phyloP scores from a whole-genome alignment of 2,329 filamentous ascomycete species.

The Fusarium sp. region DNA sequence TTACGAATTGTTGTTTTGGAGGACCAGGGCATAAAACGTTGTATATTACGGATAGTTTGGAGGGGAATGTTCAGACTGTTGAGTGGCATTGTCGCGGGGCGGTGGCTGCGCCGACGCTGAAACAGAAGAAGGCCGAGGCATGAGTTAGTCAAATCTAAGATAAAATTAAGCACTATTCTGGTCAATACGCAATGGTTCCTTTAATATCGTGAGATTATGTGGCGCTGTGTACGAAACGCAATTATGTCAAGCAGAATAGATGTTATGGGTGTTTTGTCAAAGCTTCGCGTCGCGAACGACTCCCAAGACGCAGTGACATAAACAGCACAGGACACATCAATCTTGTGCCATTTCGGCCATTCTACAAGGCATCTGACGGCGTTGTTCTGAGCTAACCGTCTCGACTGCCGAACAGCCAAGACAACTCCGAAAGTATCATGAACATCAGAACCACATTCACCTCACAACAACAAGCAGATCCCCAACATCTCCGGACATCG shows the following conservation, averaged over 20 bases:
- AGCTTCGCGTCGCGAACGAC: neutral
- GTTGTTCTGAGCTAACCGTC: too few species aligned
- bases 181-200: too few species aligned
- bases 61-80: conserved; percentile 50
- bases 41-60: conserved; percentile 55
- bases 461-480: neutral
- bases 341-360: neutral
- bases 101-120: conserved; percentile 6
- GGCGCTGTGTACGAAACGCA: neutral
- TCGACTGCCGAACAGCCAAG: neutral
- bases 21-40: conserved; percentile 51
- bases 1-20: conserved; percentile 57
- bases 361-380: neutral
- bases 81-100: conserved; percentile 50
- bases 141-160: neutral
- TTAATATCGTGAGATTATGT: accelerated
- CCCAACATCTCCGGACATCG: neutral
- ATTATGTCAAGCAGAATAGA: accelerated
- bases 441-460: neutral
- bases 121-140: neutral
- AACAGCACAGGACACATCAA: neutral
- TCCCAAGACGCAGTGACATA: neutral
- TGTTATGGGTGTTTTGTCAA: accelerated
- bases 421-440: neutral
- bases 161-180: too few species aligned